These are phyloP conservation scores for Pseudisothecium myosuroides DNA, from an alignment of 225 moss, liverwort and hornwort genomes.

Conservation along the genomic window DNA sequence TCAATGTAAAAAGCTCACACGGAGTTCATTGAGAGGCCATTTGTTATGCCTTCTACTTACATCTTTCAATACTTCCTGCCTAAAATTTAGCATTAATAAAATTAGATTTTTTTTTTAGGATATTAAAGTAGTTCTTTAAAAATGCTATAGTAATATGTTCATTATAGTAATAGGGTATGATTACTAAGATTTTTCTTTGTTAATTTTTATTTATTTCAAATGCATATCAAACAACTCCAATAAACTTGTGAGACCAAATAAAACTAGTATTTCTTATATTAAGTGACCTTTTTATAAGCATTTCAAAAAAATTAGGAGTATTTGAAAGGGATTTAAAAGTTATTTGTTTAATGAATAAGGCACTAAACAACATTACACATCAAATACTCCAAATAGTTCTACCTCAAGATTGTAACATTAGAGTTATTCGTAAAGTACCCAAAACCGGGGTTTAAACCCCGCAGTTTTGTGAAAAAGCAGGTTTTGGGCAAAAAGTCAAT, in stretches of 20 bases:
- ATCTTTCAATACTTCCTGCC: accelerated
- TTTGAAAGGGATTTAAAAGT: neutral
- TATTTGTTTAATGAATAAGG: neutral
- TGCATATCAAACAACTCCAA: neutral
- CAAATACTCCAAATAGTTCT: neutral
- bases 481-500: no score
- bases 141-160: neutral
- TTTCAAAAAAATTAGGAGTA: neutral
- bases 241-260: neutral
- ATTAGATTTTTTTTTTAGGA: neutral
- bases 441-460: no score
- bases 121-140: neutral
- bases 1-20: accelerated
- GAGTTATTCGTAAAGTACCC: no score
- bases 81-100: neutral
- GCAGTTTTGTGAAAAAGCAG: no score
- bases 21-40: neutral
- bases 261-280: neutral
- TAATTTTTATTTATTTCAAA: neutral
- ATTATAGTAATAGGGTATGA: neutral
- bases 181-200: neutral
- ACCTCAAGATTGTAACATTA: neutral
- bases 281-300: neutral
- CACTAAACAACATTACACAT: neutral
- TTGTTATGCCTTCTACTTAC: neutral